phyloP scores from a whole-genome alignment of 352 stramenopile species.

The Globisporangium solare region DNA sequence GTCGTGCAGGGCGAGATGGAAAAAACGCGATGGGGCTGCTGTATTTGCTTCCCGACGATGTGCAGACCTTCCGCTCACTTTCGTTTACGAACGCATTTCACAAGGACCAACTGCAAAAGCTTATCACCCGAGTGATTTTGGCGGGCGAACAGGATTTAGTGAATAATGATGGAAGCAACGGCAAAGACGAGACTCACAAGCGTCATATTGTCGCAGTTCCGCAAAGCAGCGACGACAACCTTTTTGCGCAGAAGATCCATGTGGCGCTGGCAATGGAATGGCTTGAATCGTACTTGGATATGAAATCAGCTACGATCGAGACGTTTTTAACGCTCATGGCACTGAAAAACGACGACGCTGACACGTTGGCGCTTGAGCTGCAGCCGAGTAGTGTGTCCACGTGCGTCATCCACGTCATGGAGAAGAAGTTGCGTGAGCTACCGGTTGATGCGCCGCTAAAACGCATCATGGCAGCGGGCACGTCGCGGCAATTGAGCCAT shows the following conservation, averaged over 20 bases:
- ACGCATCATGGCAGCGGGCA: conserved; percentile 26
- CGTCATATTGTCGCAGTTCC: conserved; percentile 24
- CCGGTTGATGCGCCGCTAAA: conserved; percentile 28
- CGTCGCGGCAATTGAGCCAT: conserved; percentile 12
- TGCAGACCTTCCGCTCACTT: conserved; percentile 63
- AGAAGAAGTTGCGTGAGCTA: conserved; percentile 40
- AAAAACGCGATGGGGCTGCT: conserved; percentile 64
- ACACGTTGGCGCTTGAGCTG: conserved; percentile 20
- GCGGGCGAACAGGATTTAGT: not conserved
- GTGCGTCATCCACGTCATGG: conserved; percentile 50
- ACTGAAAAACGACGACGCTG: conserved; percentile 22
- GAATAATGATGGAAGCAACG: not conserved
- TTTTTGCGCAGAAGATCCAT: conserved; percentile 4
- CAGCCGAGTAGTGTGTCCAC: conserved; percentile 46
- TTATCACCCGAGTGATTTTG: conserved; percentile 43
- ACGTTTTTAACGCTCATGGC: conserved; percentile 71
- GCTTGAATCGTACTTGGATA: conserved; percentile 58
- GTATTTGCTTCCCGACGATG: conserved; percentile 64
- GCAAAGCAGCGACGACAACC: not conserved
- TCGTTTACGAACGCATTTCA: conserved; percentile 68
- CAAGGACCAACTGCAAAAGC: conserved; percentile 33
- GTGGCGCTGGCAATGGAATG: conserved; percentile 53
- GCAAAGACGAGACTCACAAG: not conserved
- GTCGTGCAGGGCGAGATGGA: conserved; percentile 93
- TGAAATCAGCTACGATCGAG: conserved; percentile 70